Evolutionary conservation across 2,329 filamentous ascomycete species (phyloP), one percentile per base, ranked within the genome.

Genomic region (Incumbomyces delicatus): DNA sequence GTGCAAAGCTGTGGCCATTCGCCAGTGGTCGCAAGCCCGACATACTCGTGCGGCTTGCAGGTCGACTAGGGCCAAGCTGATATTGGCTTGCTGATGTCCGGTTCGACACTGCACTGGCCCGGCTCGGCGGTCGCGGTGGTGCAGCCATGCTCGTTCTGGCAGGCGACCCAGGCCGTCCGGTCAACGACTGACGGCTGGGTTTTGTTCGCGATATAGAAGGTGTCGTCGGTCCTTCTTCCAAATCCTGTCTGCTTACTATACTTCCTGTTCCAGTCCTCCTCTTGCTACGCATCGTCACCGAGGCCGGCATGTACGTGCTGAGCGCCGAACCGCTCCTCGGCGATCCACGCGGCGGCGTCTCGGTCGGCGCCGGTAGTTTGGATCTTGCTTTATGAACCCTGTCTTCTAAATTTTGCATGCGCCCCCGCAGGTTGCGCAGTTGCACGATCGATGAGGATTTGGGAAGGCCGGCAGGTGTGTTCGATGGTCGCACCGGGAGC

Each of bases 391-490:
- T 87, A 51, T 96, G 88, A 8, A 98, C 90, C 37, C 92, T 80
- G 53, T 92, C 87, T 64, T 96, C 92, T 51, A 98, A 81, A 56
- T 87, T 86, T 66, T 95, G 87, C 88, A 96, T 95, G 68, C 96
- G 92, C 22, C 87, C 89, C 49, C 94, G 95, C 54, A 98, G 80
- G 27, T 83, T 85, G 53, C 90, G 87, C 60, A 98, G 94, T 63
- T 98, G 92, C 55, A 85, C 85, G 41, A 98, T 78, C 1, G 92
- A 96, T 52, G 77, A 75, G 27, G 79, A 81, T 50, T 76, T 72
- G 37, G 77, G 74, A 45, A 80, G 59, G 22, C 64, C 63, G n/a
- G 59, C 48, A 44, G 45, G 49, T 7, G 32, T 42, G 17, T 17
- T 42, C n/a, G 40, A 33, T 49, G 56, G 53, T 52, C 44, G 57